Evolutionary conservation across 371 early-diverging fungal genomes (phyloP).

Genomic region (Zychaea mexicana): DNA sequence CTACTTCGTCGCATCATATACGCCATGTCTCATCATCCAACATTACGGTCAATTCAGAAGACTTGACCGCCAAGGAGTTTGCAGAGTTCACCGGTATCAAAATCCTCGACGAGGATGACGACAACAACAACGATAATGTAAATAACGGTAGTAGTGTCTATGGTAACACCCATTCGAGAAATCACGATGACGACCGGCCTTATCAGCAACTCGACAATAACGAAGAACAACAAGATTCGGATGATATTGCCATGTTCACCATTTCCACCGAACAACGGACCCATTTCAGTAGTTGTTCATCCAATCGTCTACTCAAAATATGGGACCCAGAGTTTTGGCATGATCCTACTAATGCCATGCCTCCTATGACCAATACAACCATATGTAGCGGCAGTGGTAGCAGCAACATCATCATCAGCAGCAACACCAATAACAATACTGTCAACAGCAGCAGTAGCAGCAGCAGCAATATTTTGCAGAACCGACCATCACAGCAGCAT

Average conservation of each 20-base stretch:
- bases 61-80: constrained; percentile 39
- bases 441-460: background rate
- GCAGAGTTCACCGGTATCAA: constrained; percentile 34
- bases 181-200: no score
- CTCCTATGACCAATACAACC: background rate
- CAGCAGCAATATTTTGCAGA: background rate
- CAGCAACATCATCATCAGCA: background rate
- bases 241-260: background rate
- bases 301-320: constrained; percentile 11
- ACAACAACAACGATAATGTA: background rate
- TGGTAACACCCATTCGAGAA: no score
- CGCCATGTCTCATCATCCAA: constrained; percentile 17
- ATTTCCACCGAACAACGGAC: background rate
- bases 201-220: background rate
- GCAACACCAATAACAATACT: background rate
- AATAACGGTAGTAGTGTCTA: no score
- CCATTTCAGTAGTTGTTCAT: background rate
- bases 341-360: no score
- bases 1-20: background rate
- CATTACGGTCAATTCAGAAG: constrained; percentile 28
- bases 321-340: constrained; percentile 23
- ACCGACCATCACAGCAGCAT: background rate
- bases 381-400: background rate
- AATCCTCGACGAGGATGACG: constrained; percentile 23
- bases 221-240: background rate